Evolutionary conservation across 2,329 filamentous ascomycete species (phyloP).

Genomic region (Alternaria arbusti): DNA sequence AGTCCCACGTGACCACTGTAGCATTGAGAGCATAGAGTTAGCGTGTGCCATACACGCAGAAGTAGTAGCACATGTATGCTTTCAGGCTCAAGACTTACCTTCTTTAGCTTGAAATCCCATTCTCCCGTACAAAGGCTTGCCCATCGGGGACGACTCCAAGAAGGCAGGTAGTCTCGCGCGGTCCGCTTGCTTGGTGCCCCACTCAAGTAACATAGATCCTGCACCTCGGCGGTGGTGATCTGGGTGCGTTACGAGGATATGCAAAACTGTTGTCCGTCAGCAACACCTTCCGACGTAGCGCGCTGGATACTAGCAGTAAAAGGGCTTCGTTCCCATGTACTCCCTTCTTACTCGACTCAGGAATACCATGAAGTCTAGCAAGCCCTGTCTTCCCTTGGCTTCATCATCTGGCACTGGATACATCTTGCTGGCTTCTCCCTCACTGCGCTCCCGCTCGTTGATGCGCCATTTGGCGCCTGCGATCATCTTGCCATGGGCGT

Average conservation of each 20-base stretch:
- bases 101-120: slow-evolving; percentile 30
- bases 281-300: neutral
- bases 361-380: slow-evolving; percentile 37
- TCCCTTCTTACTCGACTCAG: slow-evolving; percentile 33
- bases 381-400: slow-evolving; percentile 32
- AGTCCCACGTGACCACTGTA: slow-evolving; percentile 28
- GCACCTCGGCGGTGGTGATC: slow-evolving; percentile 52
- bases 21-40: neutral
- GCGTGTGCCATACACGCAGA: neutral
- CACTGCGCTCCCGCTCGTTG: slow-evolving; percentile 38
- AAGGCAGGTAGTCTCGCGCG: slow-evolving; percentile 48
- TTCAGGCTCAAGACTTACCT: neutral
- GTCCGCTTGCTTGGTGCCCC: slow-evolving; percentile 52
- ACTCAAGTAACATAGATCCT: slow-evolving; percentile 48
- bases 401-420: slow-evolving; percentile 33
- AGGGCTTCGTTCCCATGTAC: slow-evolving; percentile 46
- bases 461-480: slow-evolving; percentile 47
- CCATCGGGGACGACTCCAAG: slow-evolving; percentile 51
- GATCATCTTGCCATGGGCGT: slow-evolving; percentile 40
- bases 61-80: neutral
- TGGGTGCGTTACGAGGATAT: slow-evolving; percentile 46
- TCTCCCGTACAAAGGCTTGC: slow-evolving; percentile 49
- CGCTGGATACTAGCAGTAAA: slow-evolving; percentile 33
- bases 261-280: slow-evolving; percentile 29
- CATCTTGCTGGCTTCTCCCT: slow-evolving; percentile 40